Percentiles rank a stretch among this genome's conserved stretches.
These are phyloP conservation scores for Akanthomyces uredinophilus DNA, from an alignment of 2,329 filamentous ascomycete genomes.

Conservation along the genomic window DNA sequence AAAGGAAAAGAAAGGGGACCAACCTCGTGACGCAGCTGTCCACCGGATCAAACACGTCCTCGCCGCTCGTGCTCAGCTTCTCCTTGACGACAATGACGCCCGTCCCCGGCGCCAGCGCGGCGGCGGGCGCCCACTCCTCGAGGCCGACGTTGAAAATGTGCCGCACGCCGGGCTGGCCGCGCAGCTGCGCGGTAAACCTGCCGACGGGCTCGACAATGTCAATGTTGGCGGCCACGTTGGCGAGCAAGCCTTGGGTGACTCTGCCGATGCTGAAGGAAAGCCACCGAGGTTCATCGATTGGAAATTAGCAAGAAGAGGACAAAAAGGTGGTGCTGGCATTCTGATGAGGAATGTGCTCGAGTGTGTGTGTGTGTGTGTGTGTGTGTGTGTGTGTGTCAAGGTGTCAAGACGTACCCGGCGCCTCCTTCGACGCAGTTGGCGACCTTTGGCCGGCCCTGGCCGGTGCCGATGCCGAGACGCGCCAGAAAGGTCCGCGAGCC, in stretches of 20 bases:
- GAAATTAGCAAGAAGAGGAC: background rate
- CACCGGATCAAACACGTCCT: constrained; percentile 67
- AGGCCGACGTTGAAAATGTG: constrained; percentile 67
- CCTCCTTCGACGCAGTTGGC: constrained; percentile 32
- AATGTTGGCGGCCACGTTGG: constrained; percentile 62
- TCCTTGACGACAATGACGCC: constrained; percentile 48
- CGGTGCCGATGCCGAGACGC: constrained; percentile 50
- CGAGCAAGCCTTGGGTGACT: constrained; percentile 72
- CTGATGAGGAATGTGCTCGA: too few relatives aligned
- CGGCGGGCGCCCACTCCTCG: constrained; percentile 58
- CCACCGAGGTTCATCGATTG: too few relatives aligned
- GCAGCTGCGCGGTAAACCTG: constrained; percentile 68
- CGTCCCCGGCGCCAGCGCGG: constrained; percentile 27
- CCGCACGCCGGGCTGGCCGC: constrained; percentile 51
- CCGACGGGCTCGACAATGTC: constrained; percentile 82
- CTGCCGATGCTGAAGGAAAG: constrained; percentile 81
- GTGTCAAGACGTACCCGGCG: constrained; percentile 31
- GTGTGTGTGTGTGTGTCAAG: too few relatives aligned
- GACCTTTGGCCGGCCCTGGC: constrained; percentile 28
- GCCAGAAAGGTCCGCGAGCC: constrained; percentile 65
- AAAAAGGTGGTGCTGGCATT: too few relatives aligned
- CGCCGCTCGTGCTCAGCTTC: constrained; percentile 56
- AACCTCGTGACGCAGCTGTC: constrained; percentile 74
- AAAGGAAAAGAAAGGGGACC: too few relatives aligned
- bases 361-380: too few relatives aligned